These are phyloP conservation scores for Lithospermum erythrorhizon DNA, from an alignment of 257 asterid genomes.

Conservation along the genomic window DNA sequence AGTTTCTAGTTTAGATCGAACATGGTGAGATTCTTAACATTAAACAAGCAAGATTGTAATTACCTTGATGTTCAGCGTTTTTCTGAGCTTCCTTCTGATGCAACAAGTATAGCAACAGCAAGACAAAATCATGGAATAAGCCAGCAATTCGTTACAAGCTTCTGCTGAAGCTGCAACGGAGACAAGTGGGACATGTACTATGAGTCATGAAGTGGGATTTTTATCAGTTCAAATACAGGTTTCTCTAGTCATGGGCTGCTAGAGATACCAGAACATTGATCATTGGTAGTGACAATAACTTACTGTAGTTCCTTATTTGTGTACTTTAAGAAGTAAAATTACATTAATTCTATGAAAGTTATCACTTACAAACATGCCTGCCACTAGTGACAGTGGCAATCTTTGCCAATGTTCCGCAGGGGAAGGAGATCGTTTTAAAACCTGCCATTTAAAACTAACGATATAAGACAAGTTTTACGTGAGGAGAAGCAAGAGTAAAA, in stretches of 20 bases:
- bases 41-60: constrained; percentile 1
- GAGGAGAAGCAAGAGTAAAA: background rate
- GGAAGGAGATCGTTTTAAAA: constrained; percentile 56
- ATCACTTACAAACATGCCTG: constrained; percentile 66
- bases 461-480: background rate
- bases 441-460: constrained; percentile 36
- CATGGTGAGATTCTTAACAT: too few relatives aligned
- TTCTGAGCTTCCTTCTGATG: constrained; percentile 68
- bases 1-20: too few relatives aligned
- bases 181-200: background rate
- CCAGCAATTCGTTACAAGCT: constrained; percentile 82
- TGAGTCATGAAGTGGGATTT: too few relatives aligned
- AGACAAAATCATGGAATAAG: constrained; percentile 70
- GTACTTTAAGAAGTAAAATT: background rate
- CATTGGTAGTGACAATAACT: too few relatives aligned
- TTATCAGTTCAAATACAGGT: too few relatives aligned
- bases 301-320: background rate
- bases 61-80: constrained; percentile 56
- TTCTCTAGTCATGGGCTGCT: too few relatives aligned
- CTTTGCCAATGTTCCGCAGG: constrained; percentile 75
- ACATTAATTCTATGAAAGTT: background rate
- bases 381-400: constrained; percentile 58
- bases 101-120: constrained; percentile 97
- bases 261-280: too few relatives aligned
- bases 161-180: constrained; percentile 62